Percentiles rank a stretch among this genome's conserved stretches.
Evolutionary conservation across 495 filamentous ascomycete species (phyloP).

Genomic region (Neurospora sp.): DNA sequence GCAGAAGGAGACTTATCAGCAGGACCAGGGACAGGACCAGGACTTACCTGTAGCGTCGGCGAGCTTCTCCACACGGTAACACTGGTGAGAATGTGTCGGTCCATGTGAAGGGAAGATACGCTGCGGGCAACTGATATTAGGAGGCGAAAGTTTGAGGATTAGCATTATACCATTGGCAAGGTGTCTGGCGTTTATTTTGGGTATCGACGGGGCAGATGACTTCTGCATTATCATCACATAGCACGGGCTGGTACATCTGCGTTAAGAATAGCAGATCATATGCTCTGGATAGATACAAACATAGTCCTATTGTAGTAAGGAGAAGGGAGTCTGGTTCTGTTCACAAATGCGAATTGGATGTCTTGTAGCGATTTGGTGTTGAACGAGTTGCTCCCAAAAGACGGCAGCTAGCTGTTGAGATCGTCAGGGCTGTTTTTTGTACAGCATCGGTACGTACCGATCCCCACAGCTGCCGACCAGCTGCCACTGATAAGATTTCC

Average conservation of each 20-base stretch:
- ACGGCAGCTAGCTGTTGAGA: neutral
- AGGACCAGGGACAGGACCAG: slow-evolving; percentile 2
- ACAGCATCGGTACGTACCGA: neutral
- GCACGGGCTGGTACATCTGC: neutral
- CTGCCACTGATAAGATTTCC: neutral
- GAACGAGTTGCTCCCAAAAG: neutral
- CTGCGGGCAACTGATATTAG: neutral
- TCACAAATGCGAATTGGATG: too few species aligned
- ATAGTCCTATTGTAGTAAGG: neutral
- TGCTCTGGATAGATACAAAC: neutral
- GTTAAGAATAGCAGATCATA: neutral
- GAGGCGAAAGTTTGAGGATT: neutral
- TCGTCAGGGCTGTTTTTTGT: neutral
- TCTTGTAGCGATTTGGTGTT: neutral
- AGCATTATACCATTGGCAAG: slow-evolving; percentile 19
- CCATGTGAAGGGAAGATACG: neutral
- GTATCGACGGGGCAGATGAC: neutral
- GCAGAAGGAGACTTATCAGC: neutral
- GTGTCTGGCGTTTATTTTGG: slow-evolving; percentile 9
- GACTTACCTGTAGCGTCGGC: slow-evolving; percentile 4
- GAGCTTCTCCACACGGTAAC: neutral
- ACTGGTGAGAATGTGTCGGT: neutral
- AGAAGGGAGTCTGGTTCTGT: neutral
- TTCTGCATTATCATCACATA: neutral
- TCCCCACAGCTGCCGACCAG: neutral